phyloP scores from a whole-genome alignment of 2,329 filamentous ascomycete genomes.

The Fusarium sublunatum region DNA sequence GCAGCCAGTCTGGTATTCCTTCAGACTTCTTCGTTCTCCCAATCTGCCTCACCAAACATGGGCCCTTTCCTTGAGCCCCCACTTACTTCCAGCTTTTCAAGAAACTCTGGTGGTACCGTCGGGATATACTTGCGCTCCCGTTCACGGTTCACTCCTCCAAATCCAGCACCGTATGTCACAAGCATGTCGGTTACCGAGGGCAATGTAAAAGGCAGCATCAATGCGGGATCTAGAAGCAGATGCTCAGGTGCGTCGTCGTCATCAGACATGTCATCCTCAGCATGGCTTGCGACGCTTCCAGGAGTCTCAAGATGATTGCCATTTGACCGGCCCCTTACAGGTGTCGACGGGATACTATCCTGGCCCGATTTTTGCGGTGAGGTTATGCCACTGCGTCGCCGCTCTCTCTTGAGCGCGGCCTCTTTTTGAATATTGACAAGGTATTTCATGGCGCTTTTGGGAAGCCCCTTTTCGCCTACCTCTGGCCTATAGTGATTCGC shows the following conservation, averaged over 20 bases:
- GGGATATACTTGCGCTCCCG: conserved; percentile 95
- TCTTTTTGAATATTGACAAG: conserved; percentile 84
- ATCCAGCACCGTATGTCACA: conserved; percentile 91
- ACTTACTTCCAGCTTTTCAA: conserved; percentile 81
- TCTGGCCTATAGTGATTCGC: conserved; percentile 94
- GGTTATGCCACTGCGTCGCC: conserved; percentile 60
- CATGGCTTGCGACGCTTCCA: conserved; percentile 55
- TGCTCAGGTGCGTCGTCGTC: conserved; percentile 78
- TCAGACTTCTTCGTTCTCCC: conserved; percentile 73
- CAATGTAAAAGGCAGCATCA: conserved; percentile 94
- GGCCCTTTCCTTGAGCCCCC: conserved; percentile 61
- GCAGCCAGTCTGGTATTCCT: conserved; percentile 16
- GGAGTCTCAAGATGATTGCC: conserved; percentile 58
- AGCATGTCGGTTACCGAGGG: conserved; percentile 98
- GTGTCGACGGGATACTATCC: conserved; percentile 59
- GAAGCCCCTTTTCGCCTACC: conserved; percentile 91
- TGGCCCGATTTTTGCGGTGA: conserved; percentile 53
- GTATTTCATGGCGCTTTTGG: conserved; percentile 89
- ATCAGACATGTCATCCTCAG: conserved; percentile 56
- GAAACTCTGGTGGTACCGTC: conserved; percentile 91
- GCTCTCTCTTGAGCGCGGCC: conserved; percentile 68
- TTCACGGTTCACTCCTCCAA: conserved; percentile 91
- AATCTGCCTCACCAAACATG: conserved; percentile 72
- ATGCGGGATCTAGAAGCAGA: conserved; percentile 85
- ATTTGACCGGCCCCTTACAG: conserved; percentile 55